phyloP scores from a whole-genome alignment of 306 rosid species.

The Castanea sativa region DNA sequence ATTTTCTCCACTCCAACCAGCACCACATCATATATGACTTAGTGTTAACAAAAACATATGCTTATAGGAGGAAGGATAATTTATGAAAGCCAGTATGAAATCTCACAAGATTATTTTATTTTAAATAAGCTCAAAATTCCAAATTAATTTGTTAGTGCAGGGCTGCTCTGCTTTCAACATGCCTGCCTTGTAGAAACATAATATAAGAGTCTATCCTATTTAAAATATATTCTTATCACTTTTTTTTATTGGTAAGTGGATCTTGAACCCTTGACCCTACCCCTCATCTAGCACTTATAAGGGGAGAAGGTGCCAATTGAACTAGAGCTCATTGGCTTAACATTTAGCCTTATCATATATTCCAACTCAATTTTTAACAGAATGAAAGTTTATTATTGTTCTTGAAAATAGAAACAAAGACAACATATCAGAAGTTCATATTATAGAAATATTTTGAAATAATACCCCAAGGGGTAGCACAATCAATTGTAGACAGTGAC shows the following conservation, averaged over 20 bases:
- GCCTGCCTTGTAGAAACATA: conserved; percentile 5
- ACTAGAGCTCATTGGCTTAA: no score
- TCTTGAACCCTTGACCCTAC: no score
- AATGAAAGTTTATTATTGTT: neutral
- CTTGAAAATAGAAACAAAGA: conserved; percentile 10
- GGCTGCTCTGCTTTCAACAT: neutral
- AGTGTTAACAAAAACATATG: conserved; percentile 10
- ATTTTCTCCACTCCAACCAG: conserved; percentile 93
- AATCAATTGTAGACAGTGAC: no score
- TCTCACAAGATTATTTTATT: no score
- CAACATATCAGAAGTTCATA: neutral
- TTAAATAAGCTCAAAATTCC: neutral
- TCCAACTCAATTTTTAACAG: neutral
- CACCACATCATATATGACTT: conserved; percentile 24
- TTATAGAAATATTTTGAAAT: neutral
- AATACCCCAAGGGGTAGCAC: no score
- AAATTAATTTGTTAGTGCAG: conserved; percentile 2
- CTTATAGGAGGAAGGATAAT: conserved; percentile 14
- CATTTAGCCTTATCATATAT: no score
- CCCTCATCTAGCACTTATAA: no score
- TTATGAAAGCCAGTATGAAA: neutral
- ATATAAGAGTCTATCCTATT: neutral
- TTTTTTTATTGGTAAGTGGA: no score
- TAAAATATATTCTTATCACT: conserved; percentile 1
- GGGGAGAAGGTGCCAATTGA: no score